Conservation (phyloP, 768 basidiomycete species). For the Strobilomyces echinocephalus region DNA sequence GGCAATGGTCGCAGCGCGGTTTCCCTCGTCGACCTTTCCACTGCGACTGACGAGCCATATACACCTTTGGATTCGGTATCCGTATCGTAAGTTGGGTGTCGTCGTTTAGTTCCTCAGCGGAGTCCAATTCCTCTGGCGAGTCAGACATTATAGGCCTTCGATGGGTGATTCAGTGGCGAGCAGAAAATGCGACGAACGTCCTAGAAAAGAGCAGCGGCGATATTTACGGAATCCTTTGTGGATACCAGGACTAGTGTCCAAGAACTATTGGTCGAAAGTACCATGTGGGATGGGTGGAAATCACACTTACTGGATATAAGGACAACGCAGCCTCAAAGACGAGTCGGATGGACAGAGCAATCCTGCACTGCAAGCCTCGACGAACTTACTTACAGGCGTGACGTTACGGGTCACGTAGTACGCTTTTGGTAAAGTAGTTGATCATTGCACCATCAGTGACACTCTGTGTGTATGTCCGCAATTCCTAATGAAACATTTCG, state of each 20-base stretch:
- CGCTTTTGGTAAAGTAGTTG: constrained; percentile 31
- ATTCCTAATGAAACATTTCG: not conserved
- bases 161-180: constrained; percentile 5
- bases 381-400: constrained; percentile 36
- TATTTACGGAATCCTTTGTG: constrained; percentile 6
- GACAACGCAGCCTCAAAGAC: constrained; percentile 9
- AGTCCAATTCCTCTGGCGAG: constrained; percentile 36
- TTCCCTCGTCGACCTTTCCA: constrained; percentile 75
- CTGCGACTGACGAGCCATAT: constrained; percentile 64
- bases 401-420: constrained; percentile 35
- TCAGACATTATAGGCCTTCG: constrained; percentile 30
- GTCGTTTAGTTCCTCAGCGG: constrained; percentile 38
- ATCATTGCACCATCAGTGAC: constrained; percentile 23
- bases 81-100: constrained; percentile 57
- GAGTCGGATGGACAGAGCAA: constrained; percentile 24
- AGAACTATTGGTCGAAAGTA: constrained; percentile 8
- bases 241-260: constrained; percentile 5
- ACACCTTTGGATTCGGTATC: constrained; percentile 64
- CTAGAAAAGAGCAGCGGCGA: constrained; percentile 1
- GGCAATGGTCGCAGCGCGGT: constrained; percentile 70
- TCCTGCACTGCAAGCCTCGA: constrained; percentile 24
- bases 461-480: not conserved
- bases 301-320: constrained; percentile 15
- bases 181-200: constrained; percentile 16
- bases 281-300: constrained; percentile 4